Percentiles rank a stretch among this genome's conserved stretches.
phyloP scores from a whole-genome alignment of 75 land plant species.

The Isoetes taiwanensis region DNA sequence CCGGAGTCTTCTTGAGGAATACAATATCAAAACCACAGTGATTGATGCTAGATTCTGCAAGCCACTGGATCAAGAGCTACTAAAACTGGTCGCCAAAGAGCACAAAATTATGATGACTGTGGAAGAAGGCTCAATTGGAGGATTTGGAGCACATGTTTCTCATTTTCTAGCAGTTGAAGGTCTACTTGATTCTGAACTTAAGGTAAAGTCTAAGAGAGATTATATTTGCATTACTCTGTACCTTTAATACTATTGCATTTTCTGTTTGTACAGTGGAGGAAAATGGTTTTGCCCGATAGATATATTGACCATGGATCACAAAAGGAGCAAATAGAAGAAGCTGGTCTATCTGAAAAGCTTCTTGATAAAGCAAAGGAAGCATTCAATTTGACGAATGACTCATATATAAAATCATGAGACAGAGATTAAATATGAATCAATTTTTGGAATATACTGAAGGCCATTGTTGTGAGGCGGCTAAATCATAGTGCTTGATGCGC shows the following conservation, averaged over 20 bases:
- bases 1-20: slow-evolving; percentile 9
- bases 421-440: too few species aligned
- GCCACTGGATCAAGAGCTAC: slow-evolving; percentile 32
- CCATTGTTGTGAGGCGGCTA: too few species aligned
- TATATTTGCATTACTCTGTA: neutral
- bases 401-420: too few species aligned
- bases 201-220: slow-evolving; percentile 16
- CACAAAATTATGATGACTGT: slow-evolving; percentile 37
- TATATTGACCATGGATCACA: slow-evolving; percentile 44
- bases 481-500: too few species aligned
- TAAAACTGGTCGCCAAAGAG: slow-evolving; percentile 22
- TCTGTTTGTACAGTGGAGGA: slow-evolving; percentile 36
- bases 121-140: slow-evolving; percentile 46
- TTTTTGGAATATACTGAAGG: too few species aligned
- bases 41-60: slow-evolving; percentile 48
- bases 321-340: slow-evolving; percentile 27
- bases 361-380: slow-evolving; percentile 45
- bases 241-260: neutral
- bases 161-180: slow-evolving; percentile 37
- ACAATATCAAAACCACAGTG: slow-evolving; percentile 20
- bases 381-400: too few species aligned
- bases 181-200: slow-evolving; percentile 29
- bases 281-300: slow-evolving; percentile 28
- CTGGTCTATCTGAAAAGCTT: slow-evolving; percentile 29
- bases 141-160: slow-evolving; percentile 41